These are phyloP conservation scores for Ophiostoma himal-ulmi DNA, from an alignment of 2,329 filamentous ascomycete genomes.

Conservation along the genomic window DNA sequence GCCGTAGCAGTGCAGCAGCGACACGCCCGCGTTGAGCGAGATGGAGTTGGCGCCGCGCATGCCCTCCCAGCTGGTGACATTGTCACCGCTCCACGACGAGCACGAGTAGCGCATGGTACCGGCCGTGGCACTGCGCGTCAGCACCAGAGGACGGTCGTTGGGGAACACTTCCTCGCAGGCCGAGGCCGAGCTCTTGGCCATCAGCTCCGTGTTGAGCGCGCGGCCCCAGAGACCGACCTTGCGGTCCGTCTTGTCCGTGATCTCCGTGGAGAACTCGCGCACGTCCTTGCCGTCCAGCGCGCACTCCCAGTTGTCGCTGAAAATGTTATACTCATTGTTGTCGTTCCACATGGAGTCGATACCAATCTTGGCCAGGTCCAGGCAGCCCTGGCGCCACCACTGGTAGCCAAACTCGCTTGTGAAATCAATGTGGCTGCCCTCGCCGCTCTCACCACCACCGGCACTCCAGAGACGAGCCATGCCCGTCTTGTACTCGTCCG, in stretches of 20 bases:
- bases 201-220: conserved; percentile 62
- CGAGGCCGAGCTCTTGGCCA: conserved; percentile 65
- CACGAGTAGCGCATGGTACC: conserved; percentile 64
- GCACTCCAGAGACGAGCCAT: conserved; percentile 64
- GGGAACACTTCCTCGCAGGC: conserved; percentile 56
- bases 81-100: conserved; percentile 71
- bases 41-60: conserved; percentile 68
- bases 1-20: conserved; percentile 62
- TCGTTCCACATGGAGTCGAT: conserved; percentile 76
- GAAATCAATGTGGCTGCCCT: conserved; percentile 69
- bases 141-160: conserved; percentile 57
- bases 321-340: conserved; percentile 68
- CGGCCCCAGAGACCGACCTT: conserved; percentile 65
- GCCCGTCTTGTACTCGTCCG: conserved; percentile 34
- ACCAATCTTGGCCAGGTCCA: conserved; percentile 54
- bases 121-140: conserved; percentile 64
- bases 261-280: conserved; percentile 31
- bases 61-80: conserved; percentile 65
- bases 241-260: conserved; percentile 21
- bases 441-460: conserved; percentile 62
- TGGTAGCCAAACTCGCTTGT: conserved; percentile 60
- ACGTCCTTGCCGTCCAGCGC: conserved; percentile 43
- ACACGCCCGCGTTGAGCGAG: conserved; percentile 62
- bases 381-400: conserved; percentile 67
- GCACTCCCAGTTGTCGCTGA: conserved; percentile 60